Evolutionary conservation across 257 asterid genomes (phyloP).

Genomic region (Coffea eugenioides): DNA sequence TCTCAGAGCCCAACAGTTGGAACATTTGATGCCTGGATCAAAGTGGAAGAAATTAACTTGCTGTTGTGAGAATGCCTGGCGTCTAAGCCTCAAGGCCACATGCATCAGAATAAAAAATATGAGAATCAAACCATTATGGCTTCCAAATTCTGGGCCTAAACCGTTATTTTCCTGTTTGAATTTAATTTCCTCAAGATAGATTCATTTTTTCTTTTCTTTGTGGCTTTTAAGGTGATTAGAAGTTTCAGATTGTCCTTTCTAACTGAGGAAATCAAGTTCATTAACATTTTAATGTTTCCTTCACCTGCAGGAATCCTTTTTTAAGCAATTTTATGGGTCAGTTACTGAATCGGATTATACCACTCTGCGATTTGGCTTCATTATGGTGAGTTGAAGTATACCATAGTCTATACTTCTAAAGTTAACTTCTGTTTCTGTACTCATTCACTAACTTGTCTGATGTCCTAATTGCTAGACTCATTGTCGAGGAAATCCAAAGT

Average conservation of each 20-base stretch:
- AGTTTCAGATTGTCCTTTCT: background rate
- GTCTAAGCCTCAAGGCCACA: background rate
- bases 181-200: background rate
- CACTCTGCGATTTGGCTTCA: conserved; percentile 32
- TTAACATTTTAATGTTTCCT: background rate
- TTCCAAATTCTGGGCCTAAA: background rate
- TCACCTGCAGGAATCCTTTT: conserved; percentile 29
- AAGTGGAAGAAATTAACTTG: background rate
- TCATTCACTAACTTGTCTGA: background rate
- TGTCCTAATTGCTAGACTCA: conserved; percentile 22
- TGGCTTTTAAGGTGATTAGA: background rate
- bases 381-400: conserved; percentile 21
- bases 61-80: background rate
- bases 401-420: background rate
- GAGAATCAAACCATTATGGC: background rate
- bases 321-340: conserved; percentile 36
- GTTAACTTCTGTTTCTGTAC: background rate
- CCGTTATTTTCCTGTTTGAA: background rate
- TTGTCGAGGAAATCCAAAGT: conserved; percentile 27
- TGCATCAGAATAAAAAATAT: background rate
- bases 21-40: background rate
- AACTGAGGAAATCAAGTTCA: background rate
- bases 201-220: background rate
- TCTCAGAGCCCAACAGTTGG: no score
- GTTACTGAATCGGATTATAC: conserved; percentile 34